Percentiles rank a stretch among this genome's conserved stretches.
phyloP scores from a whole-genome alignment of 2,329 filamentous ascomycete genomes.

The Trichoderma oligosporum region DNA sequence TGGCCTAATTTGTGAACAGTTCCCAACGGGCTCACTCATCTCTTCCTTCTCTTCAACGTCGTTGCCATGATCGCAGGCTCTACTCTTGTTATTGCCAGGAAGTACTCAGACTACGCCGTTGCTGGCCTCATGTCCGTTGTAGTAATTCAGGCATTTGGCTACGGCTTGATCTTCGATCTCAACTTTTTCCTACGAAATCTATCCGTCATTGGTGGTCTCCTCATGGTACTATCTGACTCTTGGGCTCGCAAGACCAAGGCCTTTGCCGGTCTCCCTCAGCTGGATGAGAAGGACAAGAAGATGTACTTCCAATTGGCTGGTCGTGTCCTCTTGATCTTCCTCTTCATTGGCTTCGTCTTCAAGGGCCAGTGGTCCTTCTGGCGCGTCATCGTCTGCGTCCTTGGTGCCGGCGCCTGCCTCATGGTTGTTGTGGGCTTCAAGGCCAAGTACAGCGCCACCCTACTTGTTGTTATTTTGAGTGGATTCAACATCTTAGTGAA shows the following conservation, averaged over 20 bases:
- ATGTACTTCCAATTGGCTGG: slow-evolving; percentile 99
- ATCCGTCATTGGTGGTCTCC: slow-evolving; percentile 90
- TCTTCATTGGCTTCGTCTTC: slow-evolving; percentile 96
- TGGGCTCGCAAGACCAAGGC: slow-evolving; percentile 98
- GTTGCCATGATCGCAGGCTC: slow-evolving; percentile 82
- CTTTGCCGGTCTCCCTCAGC: slow-evolving; percentile 85
- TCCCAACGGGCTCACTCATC: slow-evolving; percentile 79
- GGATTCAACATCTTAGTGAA: slow-evolving; percentile 97
- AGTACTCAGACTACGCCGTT: slow-evolving; percentile 90
- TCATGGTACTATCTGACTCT: slow-evolving; percentile 97
- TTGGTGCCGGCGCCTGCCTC: slow-evolving; percentile 87
- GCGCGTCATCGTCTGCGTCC: slow-evolving; percentile 75
- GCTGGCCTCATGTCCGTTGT: slow-evolving; percentile 87
- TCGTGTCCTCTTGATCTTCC: slow-evolving; percentile 91
- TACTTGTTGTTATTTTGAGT: slow-evolving; percentile 91
- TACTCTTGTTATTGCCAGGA: slow-evolving; percentile 81
- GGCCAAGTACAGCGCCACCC: slow-evolving; percentile 96
- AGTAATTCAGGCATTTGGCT: slow-evolving; percentile 88
- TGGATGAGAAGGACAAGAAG: slow-evolving; percentile 99
- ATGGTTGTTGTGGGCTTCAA: slow-evolving; percentile 99
- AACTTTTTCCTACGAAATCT: slow-evolving; percentile 99
- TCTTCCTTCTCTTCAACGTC: slow-evolving; percentile 90
- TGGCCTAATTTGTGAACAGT: slow-evolving; percentile 52
- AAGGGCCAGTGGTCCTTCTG: slow-evolving; percentile 89
- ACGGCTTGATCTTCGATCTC: slow-evolving; percentile 96